phyloP scores from a whole-genome alignment of 805 yeast genomes.

The Spathaspora girioi region DNA sequence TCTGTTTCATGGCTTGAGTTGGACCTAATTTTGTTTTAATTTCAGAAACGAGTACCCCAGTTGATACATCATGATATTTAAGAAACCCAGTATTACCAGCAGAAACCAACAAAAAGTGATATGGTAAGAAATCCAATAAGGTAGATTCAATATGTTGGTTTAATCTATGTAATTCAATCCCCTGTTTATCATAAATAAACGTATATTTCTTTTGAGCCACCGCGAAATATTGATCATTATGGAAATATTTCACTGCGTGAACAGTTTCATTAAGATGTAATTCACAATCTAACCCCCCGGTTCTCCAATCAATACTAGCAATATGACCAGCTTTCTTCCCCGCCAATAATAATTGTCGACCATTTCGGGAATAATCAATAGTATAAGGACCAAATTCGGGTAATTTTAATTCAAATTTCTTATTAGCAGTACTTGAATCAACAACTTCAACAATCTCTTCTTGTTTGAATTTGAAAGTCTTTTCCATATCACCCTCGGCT shows the following conservation, averaged over 20 bases:
- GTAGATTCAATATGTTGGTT: slow-evolving; percentile 88
- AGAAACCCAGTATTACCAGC: slow-evolving; percentile 88
- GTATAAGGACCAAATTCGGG: slow-evolving; percentile 84
- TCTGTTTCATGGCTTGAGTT: slow-evolving; percentile 80
- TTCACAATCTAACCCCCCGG: slow-evolving; percentile 78
- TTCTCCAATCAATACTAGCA: slow-evolving; percentile 94
- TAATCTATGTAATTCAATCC: slow-evolving; percentile 87
- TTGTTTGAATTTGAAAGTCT: slow-evolving; percentile 81
- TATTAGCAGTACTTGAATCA: slow-evolving; percentile 70
- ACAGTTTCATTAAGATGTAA: slow-evolving; percentile 84
- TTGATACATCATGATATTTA: slow-evolving; percentile 92
- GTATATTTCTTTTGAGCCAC: slow-evolving; percentile 95
- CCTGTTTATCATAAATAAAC: slow-evolving; percentile 86
- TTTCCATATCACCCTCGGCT: slow-evolving; percentile 89
- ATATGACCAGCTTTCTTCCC: slow-evolving; percentile 95
- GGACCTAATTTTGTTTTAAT: slow-evolving; percentile 87
- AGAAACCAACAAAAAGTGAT: slow-evolving; percentile 81
- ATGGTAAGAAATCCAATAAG: slow-evolving; percentile 82
- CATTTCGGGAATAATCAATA: slow-evolving; percentile 80
- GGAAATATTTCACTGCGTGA: slow-evolving; percentile 84
- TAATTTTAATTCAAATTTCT: slow-evolving; percentile 69
- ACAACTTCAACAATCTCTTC: slow-evolving; percentile 72
- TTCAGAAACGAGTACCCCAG: slow-evolving; percentile 84
- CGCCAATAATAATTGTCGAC: slow-evolving; percentile 77
- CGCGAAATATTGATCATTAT: slow-evolving; percentile 91